These are phyloP conservation scores for Plasmopara viticola DNA, from an alignment of 352 stramenopile genomes.

Conservation along the genomic window DNA sequence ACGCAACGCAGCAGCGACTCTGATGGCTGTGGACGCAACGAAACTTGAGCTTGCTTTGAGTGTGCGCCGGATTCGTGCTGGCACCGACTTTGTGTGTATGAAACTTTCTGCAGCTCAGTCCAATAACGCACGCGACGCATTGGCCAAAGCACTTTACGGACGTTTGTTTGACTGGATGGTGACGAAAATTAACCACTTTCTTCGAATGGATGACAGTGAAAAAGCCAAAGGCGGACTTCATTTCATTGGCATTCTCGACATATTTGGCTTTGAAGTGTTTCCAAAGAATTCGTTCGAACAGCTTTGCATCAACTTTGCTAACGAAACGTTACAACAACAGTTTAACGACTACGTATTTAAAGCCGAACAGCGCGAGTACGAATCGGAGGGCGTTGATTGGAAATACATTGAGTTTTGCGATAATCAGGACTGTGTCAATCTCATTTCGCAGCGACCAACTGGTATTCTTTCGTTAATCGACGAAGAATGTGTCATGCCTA, in stretches of 20 bases:
- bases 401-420: slow-evolving; percentile 82
- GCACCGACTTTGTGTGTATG: slow-evolving; percentile 80
- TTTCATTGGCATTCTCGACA: slow-evolving; percentile 89
- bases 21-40: slow-evolving; percentile 66
- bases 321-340: slow-evolving; percentile 85
- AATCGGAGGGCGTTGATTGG: slow-evolving; percentile 75
- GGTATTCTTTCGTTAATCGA: slow-evolving; percentile 82
- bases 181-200: slow-evolving; percentile 75
- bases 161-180: slow-evolving; percentile 90
- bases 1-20: slow-evolving; percentile 51
- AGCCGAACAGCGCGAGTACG: slow-evolving; percentile 80
- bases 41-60: slow-evolving; percentile 72
- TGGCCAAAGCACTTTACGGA: slow-evolving; percentile 85
- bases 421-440: slow-evolving; percentile 86
- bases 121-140: slow-evolving; percentile 73
- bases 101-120: slow-evolving; percentile 77
- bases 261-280: slow-evolving; percentile 92
- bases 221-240: slow-evolving; percentile 48
- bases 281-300: slow-evolving; percentile 88
- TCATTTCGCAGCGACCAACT: slow-evolving; percentile 85
- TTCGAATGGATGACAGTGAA: slow-evolving; percentile 74
- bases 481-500: slow-evolving; percentile 85
- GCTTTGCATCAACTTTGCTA: slow-evolving; percentile 88
- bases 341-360: slow-evolving; percentile 89
- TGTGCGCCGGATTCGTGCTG: slow-evolving; percentile 72